phyloP scores from a whole-genome alignment of 1,284 basidiomycete species.

The Earliella scabrosa region DNA sequence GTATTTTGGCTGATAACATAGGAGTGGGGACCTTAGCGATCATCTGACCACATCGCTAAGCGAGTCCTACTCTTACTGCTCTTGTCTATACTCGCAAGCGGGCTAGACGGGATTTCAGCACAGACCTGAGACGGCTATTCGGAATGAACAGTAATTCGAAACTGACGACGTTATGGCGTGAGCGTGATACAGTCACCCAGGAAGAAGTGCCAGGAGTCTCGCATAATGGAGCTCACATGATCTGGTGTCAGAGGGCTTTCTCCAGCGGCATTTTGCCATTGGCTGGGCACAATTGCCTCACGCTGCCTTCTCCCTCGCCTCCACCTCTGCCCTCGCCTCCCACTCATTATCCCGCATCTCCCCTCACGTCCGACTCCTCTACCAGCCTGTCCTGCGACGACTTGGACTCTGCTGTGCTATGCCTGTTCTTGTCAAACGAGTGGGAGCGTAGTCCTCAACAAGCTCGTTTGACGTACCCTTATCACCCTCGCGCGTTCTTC shows the following conservation, averaged over 20 bases:
- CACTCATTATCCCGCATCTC: background rate
- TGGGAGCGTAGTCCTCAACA: constrained; percentile 56
- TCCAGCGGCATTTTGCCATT: constrained; percentile 36
- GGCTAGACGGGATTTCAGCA: no score
- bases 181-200: no score
- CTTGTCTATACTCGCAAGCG: no score
- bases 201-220: no score
- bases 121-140: no score
- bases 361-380: no score
- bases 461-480: constrained; percentile 37
- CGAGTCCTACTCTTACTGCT: no score
- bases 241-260: constrained; percentile 11
- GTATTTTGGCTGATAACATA: no score
- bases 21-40: no score
- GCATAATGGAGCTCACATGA: constrained; percentile 8
- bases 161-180: constrained; percentile 10
- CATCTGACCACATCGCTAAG: no score
- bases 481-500: background rate
- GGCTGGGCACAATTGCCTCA: constrained; percentile 42
- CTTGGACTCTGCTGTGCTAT: background rate
- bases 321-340: constrained; percentile 9
- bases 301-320: constrained; percentile 10
- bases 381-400: constrained; percentile 3
- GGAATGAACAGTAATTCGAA: constrained; percentile 10
- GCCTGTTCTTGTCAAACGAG: constrained; percentile 30